phyloP scores from a whole-genome alignment of 768 basidiomycete species.

The Lactarius trivialis region DNA sequence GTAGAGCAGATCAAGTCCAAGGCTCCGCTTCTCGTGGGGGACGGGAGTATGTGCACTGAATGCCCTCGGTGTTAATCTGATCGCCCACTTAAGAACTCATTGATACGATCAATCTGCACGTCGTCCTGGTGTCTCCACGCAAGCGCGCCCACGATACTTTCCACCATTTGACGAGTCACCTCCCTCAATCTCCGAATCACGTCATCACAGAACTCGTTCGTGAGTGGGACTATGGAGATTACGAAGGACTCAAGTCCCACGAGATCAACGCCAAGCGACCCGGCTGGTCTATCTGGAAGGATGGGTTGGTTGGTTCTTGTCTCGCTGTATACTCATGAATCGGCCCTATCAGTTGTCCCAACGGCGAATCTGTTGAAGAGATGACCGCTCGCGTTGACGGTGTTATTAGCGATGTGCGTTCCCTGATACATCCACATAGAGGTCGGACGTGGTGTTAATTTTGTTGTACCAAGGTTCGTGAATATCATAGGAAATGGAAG shows the following conservation, averaged over 20 bases:
- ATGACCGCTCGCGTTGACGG: slow-evolving; percentile 75
- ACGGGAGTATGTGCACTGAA: slow-evolving; percentile 53
- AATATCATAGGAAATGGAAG: slow-evolving; percentile 63
- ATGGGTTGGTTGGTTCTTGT: slow-evolving; percentile 47
- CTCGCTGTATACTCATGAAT: background rate
- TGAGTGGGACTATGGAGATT: slow-evolving; percentile 92
- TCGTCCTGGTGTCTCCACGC: slow-evolving; percentile 81
- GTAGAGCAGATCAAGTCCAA: slow-evolving; percentile 61
- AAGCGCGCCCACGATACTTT: slow-evolving; percentile 81
- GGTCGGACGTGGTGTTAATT: background rate
- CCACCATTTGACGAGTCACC: slow-evolving; percentile 62
- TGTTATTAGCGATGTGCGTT: slow-evolving; percentile 60
- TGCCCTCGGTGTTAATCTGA: background rate
- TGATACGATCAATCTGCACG: slow-evolving; percentile 71
- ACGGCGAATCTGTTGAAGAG: slow-evolving; percentile 76
- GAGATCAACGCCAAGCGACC: slow-evolving; percentile 62
- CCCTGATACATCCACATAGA: background rate
- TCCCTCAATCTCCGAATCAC: slow-evolving; percentile 43
- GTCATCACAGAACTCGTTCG: slow-evolving; percentile 57
- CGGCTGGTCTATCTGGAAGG: slow-evolving; percentile 78
- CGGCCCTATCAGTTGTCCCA: slow-evolving; percentile 56
- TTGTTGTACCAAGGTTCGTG: slow-evolving; percentile 47
- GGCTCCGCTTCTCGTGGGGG: slow-evolving; percentile 63
- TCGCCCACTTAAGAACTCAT: slow-evolving; percentile 47
- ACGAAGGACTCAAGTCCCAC: slow-evolving; percentile 74